phyloP scores from a whole-genome alignment of 345 rosid genomes.

The Arabis alpina region DNA sequence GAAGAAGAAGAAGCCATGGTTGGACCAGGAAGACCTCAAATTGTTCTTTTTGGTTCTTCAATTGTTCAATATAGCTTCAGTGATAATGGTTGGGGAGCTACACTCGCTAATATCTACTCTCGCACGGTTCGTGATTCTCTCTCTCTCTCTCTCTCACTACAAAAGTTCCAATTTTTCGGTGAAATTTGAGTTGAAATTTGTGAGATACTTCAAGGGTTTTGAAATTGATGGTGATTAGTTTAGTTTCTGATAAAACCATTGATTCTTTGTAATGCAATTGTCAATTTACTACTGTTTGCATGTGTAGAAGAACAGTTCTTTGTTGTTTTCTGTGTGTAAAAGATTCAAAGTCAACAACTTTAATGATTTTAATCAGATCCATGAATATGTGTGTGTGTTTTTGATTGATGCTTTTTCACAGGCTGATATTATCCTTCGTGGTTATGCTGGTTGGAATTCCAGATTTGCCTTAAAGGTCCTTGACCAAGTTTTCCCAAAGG shows the following conservation, averaged over 20 bases:
- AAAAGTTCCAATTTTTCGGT: neutral
- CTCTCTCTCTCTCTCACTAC: neutral
- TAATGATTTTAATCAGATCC: slow-evolving; percentile 31
- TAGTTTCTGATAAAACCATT: no score
- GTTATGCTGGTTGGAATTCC: slow-evolving; percentile 90
- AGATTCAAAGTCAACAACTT: no score
- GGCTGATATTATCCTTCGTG: slow-evolving; percentile 86
- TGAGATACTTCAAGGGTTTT: neutral
- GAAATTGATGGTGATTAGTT: neutral
- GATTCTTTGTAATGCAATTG: neutral
- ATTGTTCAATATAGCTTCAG: slow-evolving; percentile 76
- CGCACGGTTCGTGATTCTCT: slow-evolving; percentile 56
- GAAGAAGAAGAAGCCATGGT: slow-evolving; percentile 55
- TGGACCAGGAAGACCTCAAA: slow-evolving; percentile 82
- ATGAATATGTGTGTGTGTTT: neutral
- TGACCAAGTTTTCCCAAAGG: slow-evolving; percentile 83
- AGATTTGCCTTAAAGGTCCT: slow-evolving; percentile 72
- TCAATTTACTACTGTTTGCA: no score
- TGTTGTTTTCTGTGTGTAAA: neutral
- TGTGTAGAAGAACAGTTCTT: no score
- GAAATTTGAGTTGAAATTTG: neutral
- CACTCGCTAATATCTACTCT: slow-evolving; percentile 74
- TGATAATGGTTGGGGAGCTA: slow-evolving; percentile 80
- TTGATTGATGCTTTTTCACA: slow-evolving; percentile 32
- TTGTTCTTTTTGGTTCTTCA: slow-evolving; percentile 94